Conservation (phyloP, 2,329 filamentous ascomycete genomes). For the Aspergillus ochraceus region DNA sequence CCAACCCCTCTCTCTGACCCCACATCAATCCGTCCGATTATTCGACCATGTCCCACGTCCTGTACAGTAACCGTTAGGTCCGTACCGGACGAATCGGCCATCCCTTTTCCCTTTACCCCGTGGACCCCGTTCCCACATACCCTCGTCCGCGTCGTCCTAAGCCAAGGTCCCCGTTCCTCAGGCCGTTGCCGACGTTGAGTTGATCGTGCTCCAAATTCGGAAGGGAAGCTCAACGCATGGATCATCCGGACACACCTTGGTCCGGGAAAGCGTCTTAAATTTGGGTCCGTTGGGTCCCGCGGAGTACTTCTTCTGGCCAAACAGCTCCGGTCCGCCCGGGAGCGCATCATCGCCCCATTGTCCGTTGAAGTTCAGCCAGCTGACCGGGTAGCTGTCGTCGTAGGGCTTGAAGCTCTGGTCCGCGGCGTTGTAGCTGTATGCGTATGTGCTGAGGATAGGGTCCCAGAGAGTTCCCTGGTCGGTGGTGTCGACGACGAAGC, state of each 20-base stretch:
- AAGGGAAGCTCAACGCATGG: conserved; percentile 47
- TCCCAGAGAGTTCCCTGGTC: conserved; percentile 61
- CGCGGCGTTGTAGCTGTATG: conserved; percentile 53
- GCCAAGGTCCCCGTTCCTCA: background rate
- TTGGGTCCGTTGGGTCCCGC: conserved; percentile 62
- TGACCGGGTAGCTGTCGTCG: conserved; percentile 47
- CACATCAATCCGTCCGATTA: background rate
- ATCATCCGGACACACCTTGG: conserved; percentile 56
- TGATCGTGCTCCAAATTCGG: conserved; percentile 19
- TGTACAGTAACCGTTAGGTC: conserved; percentile 4
- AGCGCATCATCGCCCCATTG: conserved; percentile 65
- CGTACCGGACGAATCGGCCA: background rate
- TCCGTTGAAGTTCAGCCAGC: conserved; percentile 59
- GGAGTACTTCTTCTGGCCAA: conserved; percentile 57
- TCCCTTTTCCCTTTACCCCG: background rate
- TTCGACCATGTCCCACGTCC: background rate
- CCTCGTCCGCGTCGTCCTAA: background rate
- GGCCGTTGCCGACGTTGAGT: conserved; percentile 2
- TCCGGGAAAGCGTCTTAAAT: conserved; percentile 59
- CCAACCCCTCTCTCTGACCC: background rate
- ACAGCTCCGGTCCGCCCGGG: conserved; percentile 50
- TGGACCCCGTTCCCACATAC: background rate
- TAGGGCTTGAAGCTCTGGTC: conserved; percentile 50
- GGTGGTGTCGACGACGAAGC: conserved; percentile 56
- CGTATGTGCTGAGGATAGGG: conserved; percentile 56